Conservation (phyloP, 2,329 filamentous ascomycete species). For the Byssothecium circinans region DNA sequence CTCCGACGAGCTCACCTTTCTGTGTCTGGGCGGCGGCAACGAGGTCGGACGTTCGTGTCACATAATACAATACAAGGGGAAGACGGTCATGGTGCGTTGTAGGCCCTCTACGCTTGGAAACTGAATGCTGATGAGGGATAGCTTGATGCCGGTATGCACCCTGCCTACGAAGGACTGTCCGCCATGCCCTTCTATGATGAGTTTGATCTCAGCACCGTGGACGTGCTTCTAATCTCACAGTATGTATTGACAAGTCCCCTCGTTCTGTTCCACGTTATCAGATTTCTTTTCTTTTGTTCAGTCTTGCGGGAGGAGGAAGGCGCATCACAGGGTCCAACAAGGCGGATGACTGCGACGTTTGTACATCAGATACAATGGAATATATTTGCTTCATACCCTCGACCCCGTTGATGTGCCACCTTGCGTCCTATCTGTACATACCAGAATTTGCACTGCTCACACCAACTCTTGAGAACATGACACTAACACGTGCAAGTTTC, state of each 20-base stretch:
- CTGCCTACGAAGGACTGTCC: constrained; percentile 90
- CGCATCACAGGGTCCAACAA: constrained; percentile 39
- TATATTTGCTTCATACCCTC: constrained; percentile 41
- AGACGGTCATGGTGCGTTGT: constrained; percentile 87
- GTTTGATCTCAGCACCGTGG: constrained; percentile 95
- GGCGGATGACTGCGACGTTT: constrained; percentile 25
- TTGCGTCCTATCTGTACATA: constrained; percentile 25
- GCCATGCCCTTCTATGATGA: constrained; percentile 97
- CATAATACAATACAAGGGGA: constrained; percentile 98
- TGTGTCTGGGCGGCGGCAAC: constrained; percentile 91
- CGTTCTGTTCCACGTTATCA: not conserved
- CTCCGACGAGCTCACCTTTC: constrained; percentile 89
- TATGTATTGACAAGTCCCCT: constrained; percentile 61
- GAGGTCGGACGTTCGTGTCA: constrained; percentile 97
- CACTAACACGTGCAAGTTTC: constrained; percentile 65
- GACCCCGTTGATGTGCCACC: constrained; percentile 41
- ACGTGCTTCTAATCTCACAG: constrained; percentile 98
- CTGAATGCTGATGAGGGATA: constrained; percentile 46
- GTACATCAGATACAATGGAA: constrained; percentile 47
- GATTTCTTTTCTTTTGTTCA: constrained; percentile 17
- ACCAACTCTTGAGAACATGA: not conserved
- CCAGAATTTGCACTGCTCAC: constrained; percentile 5
- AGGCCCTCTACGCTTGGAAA: not conserved
- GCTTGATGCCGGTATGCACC: constrained; percentile 97
- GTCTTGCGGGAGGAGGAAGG: constrained; percentile 22